Percentiles rank a stretch among this genome's conserved stretches.
Evolutionary conservation across 2,329 filamentous ascomycete species (phyloP).

Genomic region (Trichoderma brevicompactum): DNA sequence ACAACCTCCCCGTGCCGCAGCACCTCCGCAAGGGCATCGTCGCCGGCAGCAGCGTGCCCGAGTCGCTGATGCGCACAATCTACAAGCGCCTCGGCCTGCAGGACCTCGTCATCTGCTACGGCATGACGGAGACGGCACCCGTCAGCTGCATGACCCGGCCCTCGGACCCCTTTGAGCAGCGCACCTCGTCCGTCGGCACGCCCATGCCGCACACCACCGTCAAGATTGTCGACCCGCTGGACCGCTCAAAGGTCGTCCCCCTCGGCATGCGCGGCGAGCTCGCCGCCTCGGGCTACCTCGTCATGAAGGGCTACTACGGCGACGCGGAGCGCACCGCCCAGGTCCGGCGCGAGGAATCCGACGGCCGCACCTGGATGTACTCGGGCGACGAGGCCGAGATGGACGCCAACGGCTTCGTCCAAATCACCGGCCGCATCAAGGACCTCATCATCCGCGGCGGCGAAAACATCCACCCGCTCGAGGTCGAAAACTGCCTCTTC

Average conservation of each 20-base stretch:
- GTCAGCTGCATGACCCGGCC: constrained; percentile 83
- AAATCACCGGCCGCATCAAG: constrained; percentile 90
- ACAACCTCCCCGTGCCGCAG: constrained; percentile 32
- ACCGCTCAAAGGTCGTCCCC: constrained; percentile 63
- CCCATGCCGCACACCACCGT: constrained; percentile 78
- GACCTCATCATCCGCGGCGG: constrained; percentile 94
- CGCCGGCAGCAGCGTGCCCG: constrained; percentile 83
- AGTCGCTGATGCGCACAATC: constrained; percentile 76
- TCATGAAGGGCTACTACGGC: constrained; percentile 92
- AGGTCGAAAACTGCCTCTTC: constrained; percentile 87
- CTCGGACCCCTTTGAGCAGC: constrained; percentile 71
- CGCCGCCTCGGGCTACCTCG: constrained; percentile 79
- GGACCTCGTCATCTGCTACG: constrained; percentile 91
- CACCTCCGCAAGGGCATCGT: constrained; percentile 85
- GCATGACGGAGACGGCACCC: constrained; percentile 89
- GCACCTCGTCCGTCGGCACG: constrained; percentile 77
- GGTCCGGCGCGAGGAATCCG: constrained; percentile 57
- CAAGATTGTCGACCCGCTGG: constrained; percentile 74
- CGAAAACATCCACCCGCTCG: constrained; percentile 93
- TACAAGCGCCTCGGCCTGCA: constrained; percentile 75
- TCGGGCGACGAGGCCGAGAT: constrained; percentile 91
- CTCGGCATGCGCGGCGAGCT: constrained; percentile 76
- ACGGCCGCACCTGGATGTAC: constrained; percentile 74
- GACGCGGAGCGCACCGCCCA: constrained; percentile 71
- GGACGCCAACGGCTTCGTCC: constrained; percentile 80